Evolutionary conservation across 2,329 filamentous ascomycete genomes (phyloP), one percentile per base, ranked within the genome.

Genomic region (Fusarium sp.): DNA sequence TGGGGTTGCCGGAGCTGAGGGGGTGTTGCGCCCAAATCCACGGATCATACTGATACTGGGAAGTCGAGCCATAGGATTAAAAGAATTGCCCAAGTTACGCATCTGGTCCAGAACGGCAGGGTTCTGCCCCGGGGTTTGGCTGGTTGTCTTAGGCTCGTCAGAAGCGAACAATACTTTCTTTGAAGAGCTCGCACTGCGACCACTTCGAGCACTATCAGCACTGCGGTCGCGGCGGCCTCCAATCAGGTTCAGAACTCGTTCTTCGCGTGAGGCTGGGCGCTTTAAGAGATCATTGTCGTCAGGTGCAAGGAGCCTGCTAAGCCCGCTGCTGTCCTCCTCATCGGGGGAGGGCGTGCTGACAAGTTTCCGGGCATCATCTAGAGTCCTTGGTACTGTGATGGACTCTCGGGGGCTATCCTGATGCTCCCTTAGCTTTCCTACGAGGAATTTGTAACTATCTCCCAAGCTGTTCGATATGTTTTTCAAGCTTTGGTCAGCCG

Each of bases 281-380:
- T 79, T 80, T 15, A 60, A 61, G 12, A 70, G 71, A 15, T 82
- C 81, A 17, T 72, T 61, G 35, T 84, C 82, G 14, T 84, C 81
- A 7, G 74, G 74, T n/a, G 70, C 88, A 79, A 81, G 86, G 12
- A 86, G 77, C 4, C 87, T 87, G 72, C 85, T 88, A 44, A 86
- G 83, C 41, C 87, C 90, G 75, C 88, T 89, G n/a, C 87, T 83
- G 13, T 90, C 89, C 41, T 91, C 89, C 41, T 92, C 90, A 5
- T 90, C 89, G 0, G 83, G 87, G 18, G 90, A 85, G 39, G 92
- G 90, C 2, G 92, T 93, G 77, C 90, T 93, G 70, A 99, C 93
- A 15, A 99, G 88, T 79, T 94, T 95, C 50, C 94, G 89, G 20
- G 95, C 96, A 77, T 99, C 96, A 75, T 97, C 96, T 0, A 99